Conservation (phyloP, 2,329 filamentous ascomycete genomes). For the Rosellinia necatrix region DNA sequence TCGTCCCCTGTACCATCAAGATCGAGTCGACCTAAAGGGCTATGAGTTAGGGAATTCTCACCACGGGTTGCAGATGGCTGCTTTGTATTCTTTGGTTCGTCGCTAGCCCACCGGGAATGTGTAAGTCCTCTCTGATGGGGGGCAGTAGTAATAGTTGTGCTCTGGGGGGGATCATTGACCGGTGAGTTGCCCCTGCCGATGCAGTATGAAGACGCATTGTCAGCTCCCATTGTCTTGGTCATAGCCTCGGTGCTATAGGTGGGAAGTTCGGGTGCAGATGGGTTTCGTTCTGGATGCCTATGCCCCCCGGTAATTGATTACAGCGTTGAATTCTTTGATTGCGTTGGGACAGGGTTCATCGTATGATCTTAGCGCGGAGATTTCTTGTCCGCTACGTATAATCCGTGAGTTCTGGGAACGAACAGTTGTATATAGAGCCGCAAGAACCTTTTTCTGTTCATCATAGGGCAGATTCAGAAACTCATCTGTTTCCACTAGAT, state of each 20-base stretch:
- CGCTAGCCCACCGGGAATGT: constrained; percentile 2
- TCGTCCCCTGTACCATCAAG: background rate
- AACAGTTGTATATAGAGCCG: constrained; percentile 26
- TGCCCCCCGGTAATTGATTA: background rate
- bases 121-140: background rate
- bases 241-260: background rate
- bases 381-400: constrained; percentile 19
- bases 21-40: background rate
- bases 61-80: background rate
- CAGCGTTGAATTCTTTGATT: constrained; percentile 15
- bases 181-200: background rate
- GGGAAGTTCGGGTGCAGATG: background rate
- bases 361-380: constrained; percentile 17
- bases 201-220: background rate
- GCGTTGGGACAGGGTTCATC: constrained; percentile 17
- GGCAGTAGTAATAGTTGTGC: too few relatives aligned
- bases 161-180: too few relatives aligned
- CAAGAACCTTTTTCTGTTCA: constrained; percentile 24
- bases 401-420: constrained; percentile 11
- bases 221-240: too few relatives aligned
- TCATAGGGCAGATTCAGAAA: constrained; percentile 22
- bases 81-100: background rate
- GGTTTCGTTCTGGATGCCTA: background rate
- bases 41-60: background rate
- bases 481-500: constrained; percentile 19